Percentiles rank a stretch among this genome's conserved stretches.
Conservation (phyloP, 768 basidiomycete species). For the Lactarius quietus region DNA sequence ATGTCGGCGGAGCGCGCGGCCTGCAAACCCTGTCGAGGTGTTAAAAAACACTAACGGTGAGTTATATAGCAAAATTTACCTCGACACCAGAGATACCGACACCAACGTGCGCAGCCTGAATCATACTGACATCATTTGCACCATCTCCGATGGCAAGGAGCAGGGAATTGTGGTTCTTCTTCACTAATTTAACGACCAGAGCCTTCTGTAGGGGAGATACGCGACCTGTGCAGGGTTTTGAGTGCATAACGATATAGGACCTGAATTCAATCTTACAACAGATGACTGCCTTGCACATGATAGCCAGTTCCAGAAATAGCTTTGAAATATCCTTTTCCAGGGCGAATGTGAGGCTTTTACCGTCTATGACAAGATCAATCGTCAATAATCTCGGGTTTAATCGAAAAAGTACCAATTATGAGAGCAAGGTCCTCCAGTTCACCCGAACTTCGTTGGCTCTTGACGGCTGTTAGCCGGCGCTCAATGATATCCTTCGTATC, state of each 20-base stretch:
- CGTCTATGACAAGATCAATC: slow-evolving; percentile 51
- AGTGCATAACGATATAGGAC: background rate
- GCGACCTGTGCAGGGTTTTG: slow-evolving; percentile 54
- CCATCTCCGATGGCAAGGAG: slow-evolving; percentile 97
- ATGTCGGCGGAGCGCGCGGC: slow-evolving; percentile 97
- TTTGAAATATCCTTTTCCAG: slow-evolving; percentile 91
- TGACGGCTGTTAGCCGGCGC: slow-evolving; percentile 88
- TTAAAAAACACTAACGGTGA: background rate
- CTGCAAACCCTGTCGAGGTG: slow-evolving; percentile 73
- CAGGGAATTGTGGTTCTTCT: slow-evolving; percentile 91
- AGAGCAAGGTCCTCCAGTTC: slow-evolving; percentile 94
- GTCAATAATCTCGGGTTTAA: background rate
- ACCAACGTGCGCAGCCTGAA: slow-evolving; percentile 96
- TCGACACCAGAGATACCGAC: slow-evolving; percentile 98
- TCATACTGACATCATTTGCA: slow-evolving; percentile 99
- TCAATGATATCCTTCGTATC: slow-evolving; percentile 84
- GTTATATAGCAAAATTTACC: slow-evolving; percentile 38
- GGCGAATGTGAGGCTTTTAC: slow-evolving; percentile 90
- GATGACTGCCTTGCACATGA: slow-evolving; percentile 98
- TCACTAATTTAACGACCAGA: slow-evolving; percentile 96
- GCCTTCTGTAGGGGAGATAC: slow-evolving; percentile 98
- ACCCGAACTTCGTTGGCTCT: slow-evolving; percentile 85
- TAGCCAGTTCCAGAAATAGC: slow-evolving; percentile 88
- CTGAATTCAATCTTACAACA: slow-evolving; percentile 64
- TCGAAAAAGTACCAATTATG: slow-evolving; percentile 67